phyloP scores from a whole-genome alignment of 208 protist genomes.

The Acanthamoeba culbertsoni region DNA sequence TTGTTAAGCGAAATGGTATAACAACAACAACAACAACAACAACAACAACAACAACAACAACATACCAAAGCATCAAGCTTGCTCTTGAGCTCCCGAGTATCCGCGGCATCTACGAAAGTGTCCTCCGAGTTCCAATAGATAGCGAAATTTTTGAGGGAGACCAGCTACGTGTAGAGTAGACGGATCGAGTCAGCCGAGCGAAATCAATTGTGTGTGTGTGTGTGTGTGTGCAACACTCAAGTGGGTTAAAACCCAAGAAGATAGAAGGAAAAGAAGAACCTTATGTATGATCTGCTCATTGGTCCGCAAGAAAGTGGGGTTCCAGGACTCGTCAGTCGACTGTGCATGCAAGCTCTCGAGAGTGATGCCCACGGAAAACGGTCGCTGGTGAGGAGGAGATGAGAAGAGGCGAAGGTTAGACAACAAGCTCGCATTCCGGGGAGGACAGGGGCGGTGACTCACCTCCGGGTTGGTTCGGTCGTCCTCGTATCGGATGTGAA shows the following conservation, averaged over 20 bases:
- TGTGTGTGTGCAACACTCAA: too few species aligned
- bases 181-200: too few species aligned
- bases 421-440: neutral
- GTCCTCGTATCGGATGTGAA: conserved; percentile 54
- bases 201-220: too few species aligned
- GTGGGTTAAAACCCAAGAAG: neutral
- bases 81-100: neutral
- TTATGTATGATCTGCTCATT: conserved; percentile 48
- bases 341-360: conserved; percentile 30
- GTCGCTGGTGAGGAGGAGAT: neutral
- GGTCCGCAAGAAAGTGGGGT: conserved; percentile 26
- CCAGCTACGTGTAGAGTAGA: neutral
- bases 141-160: conserved; percentile 40
- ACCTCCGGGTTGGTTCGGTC: conserved; percentile 13
- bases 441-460: neutral
- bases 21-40: too few species aligned
- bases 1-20: too few species aligned
- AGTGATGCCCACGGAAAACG: conserved; percentile 8
- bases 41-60: too few species aligned
- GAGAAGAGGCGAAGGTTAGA: neutral
- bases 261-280: neutral
- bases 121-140: conserved; percentile 49
- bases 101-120: neutral
- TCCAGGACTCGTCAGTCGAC: conserved; percentile 40
- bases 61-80: conserved; percentile 27